Conservation (phyloP, 2,329 filamentous ascomycete species). For the Verticillium nonalfalfae region DNA sequence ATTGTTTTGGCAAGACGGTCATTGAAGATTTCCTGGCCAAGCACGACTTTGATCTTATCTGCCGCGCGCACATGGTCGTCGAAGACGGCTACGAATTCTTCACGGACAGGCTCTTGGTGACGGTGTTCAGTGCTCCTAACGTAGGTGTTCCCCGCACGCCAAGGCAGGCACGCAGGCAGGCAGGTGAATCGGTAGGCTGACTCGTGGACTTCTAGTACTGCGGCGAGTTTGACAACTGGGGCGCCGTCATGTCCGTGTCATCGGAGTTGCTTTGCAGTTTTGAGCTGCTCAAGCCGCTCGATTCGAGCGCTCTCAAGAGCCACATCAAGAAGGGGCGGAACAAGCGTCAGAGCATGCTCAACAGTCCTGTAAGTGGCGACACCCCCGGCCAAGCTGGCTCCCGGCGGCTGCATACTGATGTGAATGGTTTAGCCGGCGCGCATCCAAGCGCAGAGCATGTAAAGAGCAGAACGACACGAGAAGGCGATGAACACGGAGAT, state of each 20-base stretch:
- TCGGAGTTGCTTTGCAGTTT: constrained; percentile 92
- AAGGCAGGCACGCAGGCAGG: neutral
- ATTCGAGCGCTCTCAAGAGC: constrained; percentile 92
- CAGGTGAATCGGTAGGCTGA: neutral
- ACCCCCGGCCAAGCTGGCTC: neutral
- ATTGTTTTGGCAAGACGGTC: constrained; percentile 97
- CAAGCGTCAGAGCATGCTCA: constrained; percentile 90
- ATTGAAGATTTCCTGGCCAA: constrained; percentile 92
- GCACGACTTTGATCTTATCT: constrained; percentile 96
- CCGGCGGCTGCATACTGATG: neutral
- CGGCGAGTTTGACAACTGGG: constrained; percentile 98
- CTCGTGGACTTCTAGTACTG: constrained; percentile 61
- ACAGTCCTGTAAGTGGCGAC: constrained; percentile 74
- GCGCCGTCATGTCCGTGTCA: constrained; percentile 97
- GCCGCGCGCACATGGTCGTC: constrained; percentile 97
- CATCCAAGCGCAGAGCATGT: constrained; percentile 8
- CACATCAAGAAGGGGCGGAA: constrained; percentile 98
- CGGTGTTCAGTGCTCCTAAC: constrained; percentile 95
- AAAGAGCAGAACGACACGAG: neutral
- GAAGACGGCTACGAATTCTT: constrained; percentile 99
- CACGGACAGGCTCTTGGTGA: constrained; percentile 88
- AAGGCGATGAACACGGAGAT: neutral
- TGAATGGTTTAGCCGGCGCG: neutral
- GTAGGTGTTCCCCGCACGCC: constrained; percentile 50
- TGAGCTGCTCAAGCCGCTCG: constrained; percentile 90